These are phyloP conservation scores for Metahyphopichia silvanorum DNA, from an alignment of 805 yeast species.

Conservation along the genomic window DNA sequence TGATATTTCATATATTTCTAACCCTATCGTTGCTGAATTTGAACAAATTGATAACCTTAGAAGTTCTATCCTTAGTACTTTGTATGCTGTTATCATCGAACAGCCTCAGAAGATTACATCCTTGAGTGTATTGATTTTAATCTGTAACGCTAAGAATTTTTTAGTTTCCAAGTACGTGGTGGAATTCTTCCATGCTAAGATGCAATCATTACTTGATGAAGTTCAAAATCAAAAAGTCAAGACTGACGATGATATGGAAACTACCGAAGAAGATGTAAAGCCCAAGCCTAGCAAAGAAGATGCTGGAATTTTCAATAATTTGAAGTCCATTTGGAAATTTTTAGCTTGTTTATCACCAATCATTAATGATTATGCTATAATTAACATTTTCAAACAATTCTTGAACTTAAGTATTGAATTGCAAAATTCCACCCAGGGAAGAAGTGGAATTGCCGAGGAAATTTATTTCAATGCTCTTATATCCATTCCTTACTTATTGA, in stretches of 20 bases:
- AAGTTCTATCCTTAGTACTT: constrained; percentile 54
- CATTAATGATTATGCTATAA: constrained; percentile 41
- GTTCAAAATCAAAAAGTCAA: constrained; percentile 4
- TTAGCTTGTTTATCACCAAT: constrained; percentile 65
- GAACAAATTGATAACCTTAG: constrained; percentile 61
- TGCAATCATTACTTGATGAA: constrained; percentile 52
- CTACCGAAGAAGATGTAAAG: constrained; percentile 11
- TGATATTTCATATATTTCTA: constrained; percentile 62
- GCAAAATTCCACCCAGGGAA: constrained; percentile 31
- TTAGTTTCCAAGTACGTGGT: constrained; percentile 66
- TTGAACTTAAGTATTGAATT: constrained; percentile 54
- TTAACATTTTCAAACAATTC: constrained; percentile 49
- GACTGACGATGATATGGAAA: constrained; percentile 7
- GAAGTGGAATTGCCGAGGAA: constrained; percentile 66
- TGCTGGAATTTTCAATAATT: constrained; percentile 63
- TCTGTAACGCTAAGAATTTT: constrained; percentile 61
- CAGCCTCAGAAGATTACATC: constrained; percentile 88
- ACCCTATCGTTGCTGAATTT: constrained; percentile 63
- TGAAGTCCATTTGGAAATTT: constrained; percentile 71
- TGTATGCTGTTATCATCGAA: constrained; percentile 70
- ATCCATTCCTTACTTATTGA: constrained; percentile 62
- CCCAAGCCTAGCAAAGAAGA: constrained; percentile 20
- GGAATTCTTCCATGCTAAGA: constrained; percentile 63
- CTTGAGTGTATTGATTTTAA: constrained; percentile 63
- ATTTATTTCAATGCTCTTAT: constrained; percentile 59